Evolutionary conservation across 306 rosid genomes (phyloP).

Genomic region (Dryas drummondii): DNA sequence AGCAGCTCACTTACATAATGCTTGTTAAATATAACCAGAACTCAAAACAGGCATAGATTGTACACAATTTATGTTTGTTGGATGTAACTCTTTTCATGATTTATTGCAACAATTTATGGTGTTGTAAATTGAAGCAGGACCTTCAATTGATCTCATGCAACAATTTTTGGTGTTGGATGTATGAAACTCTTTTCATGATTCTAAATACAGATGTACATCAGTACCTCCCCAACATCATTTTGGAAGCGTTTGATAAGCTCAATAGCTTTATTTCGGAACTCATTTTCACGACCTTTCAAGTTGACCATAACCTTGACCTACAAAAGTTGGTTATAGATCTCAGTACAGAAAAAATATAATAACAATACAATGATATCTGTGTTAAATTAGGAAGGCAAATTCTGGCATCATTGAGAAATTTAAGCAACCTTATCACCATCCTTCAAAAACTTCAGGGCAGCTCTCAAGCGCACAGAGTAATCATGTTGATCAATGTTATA

Average conservation of each 20-base stretch:
- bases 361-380: neutral
- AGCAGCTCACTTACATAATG: neutral
- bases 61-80: neutral
- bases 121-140: neutral
- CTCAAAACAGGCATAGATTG: neutral
- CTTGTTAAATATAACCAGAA: neutral
- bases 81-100: too few relatives aligned
- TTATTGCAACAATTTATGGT: neutral
- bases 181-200: neutral
- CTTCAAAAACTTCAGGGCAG: conserved; percentile 85
- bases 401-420: conserved; percentile 10
- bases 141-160: neutral
- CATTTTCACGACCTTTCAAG: conserved; percentile 96
- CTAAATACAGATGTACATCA: neutral
- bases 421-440: conserved; percentile 91
- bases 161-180: neutral
- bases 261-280: conserved; percentile 87
- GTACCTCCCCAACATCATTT: conserved; percentile 92
- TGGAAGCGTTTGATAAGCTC: conserved; percentile 87
- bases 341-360: neutral
- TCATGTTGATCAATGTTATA: conserved; percentile 97
- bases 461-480: conserved; percentile 93
- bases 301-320: conserved; percentile 93
- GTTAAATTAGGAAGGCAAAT: neutral
- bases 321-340: conserved; percentile 36